Evolutionary conservation across 345 rosid genomes (phyloP), one percentile per base, ranked within the genome.

Genomic region (Lepidium aucheri): DNA sequence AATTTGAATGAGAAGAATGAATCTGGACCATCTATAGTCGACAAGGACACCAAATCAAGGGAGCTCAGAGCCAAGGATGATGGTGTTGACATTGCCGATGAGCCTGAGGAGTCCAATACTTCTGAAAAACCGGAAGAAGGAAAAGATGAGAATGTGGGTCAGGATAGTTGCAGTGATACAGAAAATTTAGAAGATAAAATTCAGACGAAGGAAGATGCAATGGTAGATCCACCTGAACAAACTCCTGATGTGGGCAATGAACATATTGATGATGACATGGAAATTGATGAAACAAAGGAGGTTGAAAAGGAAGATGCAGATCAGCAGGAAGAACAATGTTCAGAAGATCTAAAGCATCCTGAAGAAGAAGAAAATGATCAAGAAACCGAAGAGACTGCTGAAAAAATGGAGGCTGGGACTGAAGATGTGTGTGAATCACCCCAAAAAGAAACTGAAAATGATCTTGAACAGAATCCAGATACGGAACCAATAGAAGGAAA

Each of bases 51-150:
- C 50, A 75, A 74, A 65, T 72, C 66, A 54, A 81, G 85, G 73
- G 97, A 94, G 83, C 82, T 94, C 34, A 81, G 95, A 79, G 95
- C 82, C 55, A 94, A 84, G 87, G 95, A 88, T 68, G 89, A 90
- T 42, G 75, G 66, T 63, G 75, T 65, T 24, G 70, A 77, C 36
- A 40, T 57, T 39, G 57, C 56, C 14, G 82, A 78, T 65, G 86
- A 85, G 63, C 59, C 73, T 41, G 88, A 69, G 16, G 85, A 86
- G 65, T 52, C 66, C 46, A 62, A 55, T 52, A 55, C 77, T 18
- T 34, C 78, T 55, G 83, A 77, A 45, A 82, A 84, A 72, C 81
- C 44, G 38, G 77, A 71, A 36, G 72, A 80, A 63, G 74, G 63
- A 44, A 75, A 77, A 18, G 75, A 81, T 74, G 85, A 80, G 75